phyloP scores from a whole-genome alignment of 805 yeast species.

The Suhomyces vadensis region DNA sequence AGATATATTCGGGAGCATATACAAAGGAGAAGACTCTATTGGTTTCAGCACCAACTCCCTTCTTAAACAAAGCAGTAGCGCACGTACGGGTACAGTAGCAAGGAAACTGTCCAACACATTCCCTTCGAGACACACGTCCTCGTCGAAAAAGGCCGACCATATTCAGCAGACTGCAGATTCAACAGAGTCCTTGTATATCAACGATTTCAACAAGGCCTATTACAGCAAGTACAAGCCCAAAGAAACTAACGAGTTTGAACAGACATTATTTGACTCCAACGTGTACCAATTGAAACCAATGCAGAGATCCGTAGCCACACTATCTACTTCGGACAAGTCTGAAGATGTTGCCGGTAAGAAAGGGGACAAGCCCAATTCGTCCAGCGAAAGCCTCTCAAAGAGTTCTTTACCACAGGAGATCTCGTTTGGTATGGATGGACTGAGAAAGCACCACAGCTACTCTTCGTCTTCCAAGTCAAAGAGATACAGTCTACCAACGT shows the following conservation, averaged over 20 bases:
- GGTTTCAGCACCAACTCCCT: not conserved
- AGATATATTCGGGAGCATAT: constrained; percentile 27
- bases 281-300: constrained; percentile 32
- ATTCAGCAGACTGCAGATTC: not conserved
- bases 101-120: not conserved
- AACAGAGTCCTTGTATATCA: constrained; percentile 14
- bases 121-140: not conserved
- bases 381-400: not conserved
- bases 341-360: not conserved
- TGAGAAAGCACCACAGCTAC: not conserved
- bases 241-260: constrained; percentile 10
- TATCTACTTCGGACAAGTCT: constrained; percentile 23
- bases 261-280: constrained; percentile 16
- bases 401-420: not conserved
- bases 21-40: constrained; percentile 1
- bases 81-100: no score
- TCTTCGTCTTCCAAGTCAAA: constrained; percentile 7
- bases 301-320: constrained; percentile 32
- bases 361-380: not conserved
- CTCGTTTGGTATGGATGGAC: not conserved
- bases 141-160: not conserved
- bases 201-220: constrained; percentile 25
- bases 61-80: no score
- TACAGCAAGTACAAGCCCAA: constrained; percentile 14
- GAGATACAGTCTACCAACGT: constrained; percentile 10